These are phyloP conservation scores for Penicillium concentricum DNA, from an alignment of 2,329 filamentous ascomycete species.

Conservation along the genomic window DNA sequence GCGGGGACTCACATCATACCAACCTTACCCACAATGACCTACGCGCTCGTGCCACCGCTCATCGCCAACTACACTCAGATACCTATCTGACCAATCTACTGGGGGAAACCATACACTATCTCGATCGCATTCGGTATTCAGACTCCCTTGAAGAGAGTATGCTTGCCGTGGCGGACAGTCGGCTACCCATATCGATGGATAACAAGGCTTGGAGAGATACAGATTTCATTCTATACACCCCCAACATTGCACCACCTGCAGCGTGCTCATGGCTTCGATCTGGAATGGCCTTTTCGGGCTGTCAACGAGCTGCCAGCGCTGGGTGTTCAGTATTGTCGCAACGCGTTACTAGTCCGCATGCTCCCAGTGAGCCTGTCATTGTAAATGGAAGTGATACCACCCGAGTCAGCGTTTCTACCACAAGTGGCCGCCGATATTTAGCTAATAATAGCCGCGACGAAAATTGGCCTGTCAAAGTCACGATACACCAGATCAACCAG, in stretches of 20 bases:
- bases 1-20: conserved; percentile 28
- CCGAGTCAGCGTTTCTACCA: conserved; percentile 39
- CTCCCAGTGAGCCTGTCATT: conserved; percentile 34
- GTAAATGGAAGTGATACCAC: conserved; percentile 35
- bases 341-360: conserved; percentile 27
- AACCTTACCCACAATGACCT: conserved; percentile 35
- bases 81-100: conserved; percentile 42
- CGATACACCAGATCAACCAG: conserved; percentile 62
- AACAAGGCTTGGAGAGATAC: conserved; percentile 52
- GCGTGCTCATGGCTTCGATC: conserved; percentile 62
- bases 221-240: conserved; percentile 60
- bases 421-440: conserved; percentile 37
- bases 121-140: conserved; percentile 57
- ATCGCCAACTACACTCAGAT: conserved; percentile 37
- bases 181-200: conserved; percentile 52
- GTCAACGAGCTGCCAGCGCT: conserved; percentile 55
- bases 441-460: conserved; percentile 48
- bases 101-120: conserved; percentile 61
- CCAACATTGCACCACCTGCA: conserved; percentile 50
- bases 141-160: conserved; percentile 56
- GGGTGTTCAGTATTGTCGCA: conserved; percentile 30
- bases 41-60: conserved; percentile 35
- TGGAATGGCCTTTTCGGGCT: conserved; percentile 61
- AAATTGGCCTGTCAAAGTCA: conserved; percentile 67
- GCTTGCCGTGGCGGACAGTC: conserved; percentile 52